Conservation (phyloP, 352 stramenopile genomes). For the Globisporangium barbulae region DNA sequence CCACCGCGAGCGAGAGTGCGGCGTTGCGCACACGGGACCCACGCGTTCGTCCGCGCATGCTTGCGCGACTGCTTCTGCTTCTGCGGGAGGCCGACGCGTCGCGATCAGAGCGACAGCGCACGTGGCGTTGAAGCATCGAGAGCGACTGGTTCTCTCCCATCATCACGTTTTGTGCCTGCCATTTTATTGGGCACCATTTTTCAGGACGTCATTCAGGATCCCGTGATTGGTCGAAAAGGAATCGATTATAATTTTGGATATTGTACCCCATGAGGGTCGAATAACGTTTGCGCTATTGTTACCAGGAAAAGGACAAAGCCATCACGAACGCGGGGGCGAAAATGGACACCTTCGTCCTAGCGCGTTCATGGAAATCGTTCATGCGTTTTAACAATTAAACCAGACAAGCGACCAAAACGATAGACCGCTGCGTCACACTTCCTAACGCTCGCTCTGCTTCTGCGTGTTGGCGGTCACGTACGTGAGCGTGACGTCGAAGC, state of each 20-base stretch:
- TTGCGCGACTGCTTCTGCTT: not conserved
- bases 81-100: not conserved
- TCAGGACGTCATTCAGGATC: too few relatives aligned
- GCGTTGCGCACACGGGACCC: not conserved
- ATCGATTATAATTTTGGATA: not conserved
- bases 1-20: not conserved
- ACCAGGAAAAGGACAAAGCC: too few relatives aligned
- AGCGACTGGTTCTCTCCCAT: not conserved
- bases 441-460: conserved; percentile 4
- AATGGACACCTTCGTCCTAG: too few relatives aligned
- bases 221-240: not conserved
- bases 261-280: too few relatives aligned
- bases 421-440: not conserved
- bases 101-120: not conserved
- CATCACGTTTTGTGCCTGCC: not conserved
- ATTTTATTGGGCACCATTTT: not conserved
- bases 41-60: not conserved
- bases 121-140: not conserved
- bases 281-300: too few relatives aligned
- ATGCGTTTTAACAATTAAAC: too few relatives aligned
- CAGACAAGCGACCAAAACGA: too few relatives aligned
- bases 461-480: conserved; percentile 5
- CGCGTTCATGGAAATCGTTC: too few relatives aligned
- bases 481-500: conserved; percentile 17
- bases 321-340: too few relatives aligned